Evolutionary conservation across 169 alveolate species (phyloP), one percentile per base, ranked within the genome.

Genomic region (Plasmodium gonderi): DNA sequence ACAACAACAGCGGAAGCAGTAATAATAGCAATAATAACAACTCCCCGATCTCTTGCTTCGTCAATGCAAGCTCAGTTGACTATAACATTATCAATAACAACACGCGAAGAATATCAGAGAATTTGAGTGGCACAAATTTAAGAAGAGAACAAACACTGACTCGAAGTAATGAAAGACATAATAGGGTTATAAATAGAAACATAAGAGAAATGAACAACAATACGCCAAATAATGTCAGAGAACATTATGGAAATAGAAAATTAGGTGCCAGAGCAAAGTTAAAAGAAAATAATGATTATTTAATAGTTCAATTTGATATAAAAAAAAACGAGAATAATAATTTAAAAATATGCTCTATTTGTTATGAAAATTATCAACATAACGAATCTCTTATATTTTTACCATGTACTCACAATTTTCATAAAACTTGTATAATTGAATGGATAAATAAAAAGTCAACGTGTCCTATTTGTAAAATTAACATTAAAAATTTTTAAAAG

Each of bases 391-490:
- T 82, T 26, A 82, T 82, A 44, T 82, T 82, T 36, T 82, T 82
- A 23, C 92, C 92, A 7, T 82, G 92, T 20, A 82, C 92, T 9
- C 92, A 82, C 29, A 80, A 45, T 74, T 82, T 81, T 51, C 95
- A 81, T 29, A 64, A 78, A 64, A 23, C 69, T 38, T 91, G 92
- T 40, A 60, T 91, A 68, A 81, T 79, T 49, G 81, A 75, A 51
- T 74, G 90, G 82, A 80, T 68, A 49, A 85, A 40, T 20, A 85
- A 85, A 9, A 91, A 91, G 42, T 29, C 72, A 2, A 47, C 64
- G 1, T 82, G 92, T 69, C 92, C 92, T 23, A 68, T 82, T 45
- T 82, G 92, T 33, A 82, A 82, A 68, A 82, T 82, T 36, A 31
- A 82, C 54, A 44, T 82, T 49, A 45, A 47, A 69, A 20, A 68